Evolutionary conservation across 73 alveolate species (phyloP).

Genomic region (Paramecium caudatum): DNA sequence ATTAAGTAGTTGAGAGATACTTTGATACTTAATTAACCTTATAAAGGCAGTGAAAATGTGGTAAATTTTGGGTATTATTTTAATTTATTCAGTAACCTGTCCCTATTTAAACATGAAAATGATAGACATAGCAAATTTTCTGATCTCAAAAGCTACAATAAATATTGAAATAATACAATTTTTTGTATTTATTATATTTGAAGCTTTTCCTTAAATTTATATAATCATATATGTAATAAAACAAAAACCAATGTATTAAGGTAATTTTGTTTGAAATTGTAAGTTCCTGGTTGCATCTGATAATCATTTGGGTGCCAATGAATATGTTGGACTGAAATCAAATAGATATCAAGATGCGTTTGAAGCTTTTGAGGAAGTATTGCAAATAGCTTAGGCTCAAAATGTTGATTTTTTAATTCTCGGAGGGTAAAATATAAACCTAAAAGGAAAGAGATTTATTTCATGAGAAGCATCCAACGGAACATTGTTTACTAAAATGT

Average conservation of each 20-base stretch:
- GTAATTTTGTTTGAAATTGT: slow-evolving; percentile 70
- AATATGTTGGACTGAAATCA: slow-evolving; percentile 81
- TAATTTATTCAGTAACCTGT: neutral
- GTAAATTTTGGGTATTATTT: slow-evolving; percentile 24
- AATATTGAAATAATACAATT: neutral
- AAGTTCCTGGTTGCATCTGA: slow-evolving; percentile 95
- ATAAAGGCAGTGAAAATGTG: slow-evolving; percentile 27
- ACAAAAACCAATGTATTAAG: neutral
- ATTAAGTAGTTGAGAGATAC: neutral
- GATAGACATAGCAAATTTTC: neutral
- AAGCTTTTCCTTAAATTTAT: neutral
- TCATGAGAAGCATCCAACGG: slow-evolving; percentile 97
- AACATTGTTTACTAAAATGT: slow-evolving; percentile 84
- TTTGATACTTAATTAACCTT: neutral
- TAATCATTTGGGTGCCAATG: slow-evolving; percentile 96
- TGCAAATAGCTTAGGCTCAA: slow-evolving; percentile 78
- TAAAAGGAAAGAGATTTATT: slow-evolving; percentile 83
- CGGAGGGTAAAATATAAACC: slow-evolving; percentile 87
- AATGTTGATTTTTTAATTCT: slow-evolving; percentile 89
- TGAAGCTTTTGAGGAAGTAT: slow-evolving; percentile 94
- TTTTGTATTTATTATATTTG: neutral
- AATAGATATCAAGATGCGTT: slow-evolving; percentile 94
- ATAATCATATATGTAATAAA: neutral
- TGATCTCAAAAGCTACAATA: neutral
- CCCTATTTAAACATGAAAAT: neutral